phyloP scores from a whole-genome alignment of 371 early-diverging fungal genomes.

The Lichtheimia hyalospora region DNA sequence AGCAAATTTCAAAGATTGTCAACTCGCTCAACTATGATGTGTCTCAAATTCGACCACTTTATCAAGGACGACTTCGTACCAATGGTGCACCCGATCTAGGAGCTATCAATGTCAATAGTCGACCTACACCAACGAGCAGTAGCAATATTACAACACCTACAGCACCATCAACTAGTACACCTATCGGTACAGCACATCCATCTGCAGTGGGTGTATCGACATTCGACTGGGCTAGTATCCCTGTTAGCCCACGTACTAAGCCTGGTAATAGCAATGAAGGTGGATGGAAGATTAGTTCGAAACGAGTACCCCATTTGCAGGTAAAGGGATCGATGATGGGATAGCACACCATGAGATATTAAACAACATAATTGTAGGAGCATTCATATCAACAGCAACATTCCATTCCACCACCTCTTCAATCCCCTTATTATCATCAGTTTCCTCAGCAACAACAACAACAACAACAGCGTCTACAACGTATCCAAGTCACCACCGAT shows the following conservation, averaged over 20 bases:
- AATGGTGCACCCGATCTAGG: not conserved
- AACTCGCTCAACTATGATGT: conserved; percentile 14
- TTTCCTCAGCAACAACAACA: not conserved
- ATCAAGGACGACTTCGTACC: conserved; percentile 4
- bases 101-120: conserved; percentile 2
- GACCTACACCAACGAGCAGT: not conserved
- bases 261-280: conserved; percentile 6
- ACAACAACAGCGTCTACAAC: conserved; percentile 4
- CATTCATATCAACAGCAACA: not conserved
- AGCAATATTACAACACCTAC: not conserved
- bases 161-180: not conserved
- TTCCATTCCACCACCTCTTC: not conserved
- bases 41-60: conserved; percentile 5
- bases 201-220: not conserved
- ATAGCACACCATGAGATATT: not conserved
- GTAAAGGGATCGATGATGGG: not conserved
- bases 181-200: not conserved
- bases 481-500: conserved; percentile 35
- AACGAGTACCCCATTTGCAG: conserved; percentile 12
- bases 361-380: not conserved
- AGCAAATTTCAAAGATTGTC: conserved; percentile 23
- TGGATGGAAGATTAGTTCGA: conserved; percentile 17
- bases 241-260: conserved; percentile 12
- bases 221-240: conserved; percentile 11
- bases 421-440: not conserved